These are phyloP conservation scores for Sugiyamaella japonica DNA, from an alignment of 1,139 yeast genomes.

Conservation along the genomic window DNA sequence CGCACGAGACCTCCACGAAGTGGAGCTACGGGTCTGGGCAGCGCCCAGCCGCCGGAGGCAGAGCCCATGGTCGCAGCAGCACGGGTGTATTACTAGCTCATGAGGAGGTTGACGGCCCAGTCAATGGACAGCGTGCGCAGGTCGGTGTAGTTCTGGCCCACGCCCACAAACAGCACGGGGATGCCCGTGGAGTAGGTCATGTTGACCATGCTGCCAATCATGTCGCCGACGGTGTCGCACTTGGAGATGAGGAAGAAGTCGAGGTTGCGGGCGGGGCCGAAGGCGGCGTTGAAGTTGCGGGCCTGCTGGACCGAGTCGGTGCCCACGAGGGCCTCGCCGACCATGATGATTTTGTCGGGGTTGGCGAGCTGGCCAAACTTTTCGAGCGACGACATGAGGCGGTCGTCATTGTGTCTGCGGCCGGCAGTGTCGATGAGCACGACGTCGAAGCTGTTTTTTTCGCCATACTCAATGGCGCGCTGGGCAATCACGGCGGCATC, in stretches of 20 bases:
- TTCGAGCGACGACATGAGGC: conserved; percentile 92
- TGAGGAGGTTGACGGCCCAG: conserved; percentile 85
- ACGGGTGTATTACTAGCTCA: conserved; percentile 45
- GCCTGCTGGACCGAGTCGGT: conserved; percentile 98
- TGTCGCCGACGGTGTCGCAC: conserved; percentile 96
- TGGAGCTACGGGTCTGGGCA: conserved; percentile 3
- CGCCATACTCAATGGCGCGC: conserved; percentile 80
- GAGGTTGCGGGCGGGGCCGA: conserved; percentile 76
- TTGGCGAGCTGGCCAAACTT: conserved; percentile 94
- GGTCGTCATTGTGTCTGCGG: conserved; percentile 91
- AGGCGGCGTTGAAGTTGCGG: conserved; percentile 85
- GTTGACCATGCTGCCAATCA: conserved; percentile 95
- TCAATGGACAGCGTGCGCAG: conserved; percentile 88
- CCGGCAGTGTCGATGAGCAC: conserved; percentile 97
- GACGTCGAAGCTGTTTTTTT: conserved; percentile 68
- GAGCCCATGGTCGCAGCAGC: not conserved
- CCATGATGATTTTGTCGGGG: conserved; percentile 97
- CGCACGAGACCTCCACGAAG: not conserved
- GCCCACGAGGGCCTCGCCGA: conserved; percentile 96
- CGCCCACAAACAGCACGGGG: conserved; percentile 93
- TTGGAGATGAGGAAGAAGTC: conserved; percentile 93
- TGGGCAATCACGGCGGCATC: conserved; percentile 96
- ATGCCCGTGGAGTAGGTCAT: conserved; percentile 97
- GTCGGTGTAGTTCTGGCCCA: conserved; percentile 97
- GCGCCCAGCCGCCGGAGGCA: not conserved